These are phyloP conservation scores for Bipolaris gigantea DNA, from an alignment of 2,329 filamentous ascomycete species.

Conservation along the genomic window DNA sequence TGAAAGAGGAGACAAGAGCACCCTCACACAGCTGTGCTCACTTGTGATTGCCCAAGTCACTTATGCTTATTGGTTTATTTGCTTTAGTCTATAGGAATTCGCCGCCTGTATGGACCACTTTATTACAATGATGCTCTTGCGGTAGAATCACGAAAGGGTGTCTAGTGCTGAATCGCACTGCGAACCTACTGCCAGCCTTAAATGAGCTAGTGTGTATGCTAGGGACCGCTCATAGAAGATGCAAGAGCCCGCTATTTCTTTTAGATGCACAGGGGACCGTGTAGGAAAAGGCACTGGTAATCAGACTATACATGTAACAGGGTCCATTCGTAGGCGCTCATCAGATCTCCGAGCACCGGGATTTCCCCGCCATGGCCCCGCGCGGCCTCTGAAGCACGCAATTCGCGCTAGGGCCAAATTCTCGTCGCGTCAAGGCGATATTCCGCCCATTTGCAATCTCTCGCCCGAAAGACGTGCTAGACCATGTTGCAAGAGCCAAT, in stretches of 20 bases:
- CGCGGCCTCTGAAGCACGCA: constrained; percentile 24
- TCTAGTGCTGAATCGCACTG: no score
- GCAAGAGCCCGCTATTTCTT: background rate
- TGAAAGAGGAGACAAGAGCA: no score
- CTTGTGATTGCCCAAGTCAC: no score
- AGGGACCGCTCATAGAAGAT: background rate
- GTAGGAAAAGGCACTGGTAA: background rate
- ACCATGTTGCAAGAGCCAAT: constrained; percentile 31
- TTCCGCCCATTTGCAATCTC: constrained; percentile 29
- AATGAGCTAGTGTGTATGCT: background rate
- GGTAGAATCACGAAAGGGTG: no score
- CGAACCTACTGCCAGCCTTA: no score
- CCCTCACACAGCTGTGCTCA: no score
- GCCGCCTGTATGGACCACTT: no score
- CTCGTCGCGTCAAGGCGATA: constrained; percentile 30
- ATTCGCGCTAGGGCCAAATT: constrained; percentile 36
- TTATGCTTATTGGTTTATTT: no score
- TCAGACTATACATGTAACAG: background rate
- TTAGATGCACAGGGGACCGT: background rate
- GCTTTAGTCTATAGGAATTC: no score
- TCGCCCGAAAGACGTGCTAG: constrained; percentile 26
- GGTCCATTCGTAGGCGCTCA: background rate
- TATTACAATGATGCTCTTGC: no score
- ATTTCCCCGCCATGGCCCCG: constrained; percentile 14
- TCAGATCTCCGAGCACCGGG: constrained; percentile 29